Percentiles rank a stretch among this genome's conserved stretches.
These are phyloP conservation scores for Simplicillium aogashimaense DNA, from an alignment of 2,329 filamentous ascomycete species.

Conservation along the genomic window DNA sequence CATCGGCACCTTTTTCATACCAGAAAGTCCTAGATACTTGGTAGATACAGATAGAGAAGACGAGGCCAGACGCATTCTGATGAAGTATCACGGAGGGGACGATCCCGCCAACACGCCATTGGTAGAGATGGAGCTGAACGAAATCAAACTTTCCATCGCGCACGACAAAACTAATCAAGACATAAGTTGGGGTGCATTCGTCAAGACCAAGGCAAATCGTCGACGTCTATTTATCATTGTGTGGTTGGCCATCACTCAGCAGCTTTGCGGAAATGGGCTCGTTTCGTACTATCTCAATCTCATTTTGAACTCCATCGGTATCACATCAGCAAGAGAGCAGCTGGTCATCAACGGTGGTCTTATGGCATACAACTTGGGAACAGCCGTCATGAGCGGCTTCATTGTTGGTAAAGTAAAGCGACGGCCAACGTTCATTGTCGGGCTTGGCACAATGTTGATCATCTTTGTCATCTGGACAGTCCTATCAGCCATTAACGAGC, in stretches of 20 bases:
- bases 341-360: conserved; percentile 22
- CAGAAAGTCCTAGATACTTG: conserved; percentile 42
- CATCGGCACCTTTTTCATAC: conserved; percentile 22
- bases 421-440: conserved; percentile 24
- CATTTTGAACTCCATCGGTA: conserved; percentile 21
- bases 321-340: conserved; percentile 22
- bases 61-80: conserved; percentile 37
- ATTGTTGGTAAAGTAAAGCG: conserved; percentile 26
- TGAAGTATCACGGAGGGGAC: conserved; percentile 26
- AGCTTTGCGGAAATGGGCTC: conserved; percentile 13
- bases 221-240: conserved; percentile 23
- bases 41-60: conserved; percentile 35
- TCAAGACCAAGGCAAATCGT: conserved; percentile 16
- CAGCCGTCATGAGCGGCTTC: conserved; percentile 21
- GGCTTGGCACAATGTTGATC: conserved; percentile 18
- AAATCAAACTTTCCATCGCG: conserved; percentile 17
- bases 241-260: conserved; percentile 19
- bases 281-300: conserved; percentile 25
- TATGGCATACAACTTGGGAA: conserved; percentile 15
- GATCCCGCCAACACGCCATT: too few species aligned
- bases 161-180: not conserved
- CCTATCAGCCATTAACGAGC: conserved; percentile 18
- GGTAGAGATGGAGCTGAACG: conserved; percentile 7
- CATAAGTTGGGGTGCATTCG: not conserved
- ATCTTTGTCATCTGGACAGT: conserved; percentile 25